These are phyloP conservation scores for Podaxis sp. DNA, from an alignment of 768 basidiomycete species.

Conservation along the genomic window DNA sequence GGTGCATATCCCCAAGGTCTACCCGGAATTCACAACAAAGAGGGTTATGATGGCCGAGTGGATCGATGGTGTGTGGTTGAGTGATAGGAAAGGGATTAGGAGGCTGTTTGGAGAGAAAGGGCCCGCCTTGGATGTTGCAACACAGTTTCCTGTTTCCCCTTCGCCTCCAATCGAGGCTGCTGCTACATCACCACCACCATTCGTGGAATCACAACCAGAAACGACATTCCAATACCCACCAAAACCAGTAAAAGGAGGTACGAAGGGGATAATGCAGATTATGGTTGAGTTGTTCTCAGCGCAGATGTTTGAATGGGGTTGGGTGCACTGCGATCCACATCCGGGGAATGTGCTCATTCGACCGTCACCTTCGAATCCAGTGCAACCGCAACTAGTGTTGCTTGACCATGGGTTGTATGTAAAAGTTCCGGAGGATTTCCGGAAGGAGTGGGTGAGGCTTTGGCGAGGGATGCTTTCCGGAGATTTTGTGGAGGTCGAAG, in stretches of 20 bases:
- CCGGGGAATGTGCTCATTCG: conserved; percentile 80
- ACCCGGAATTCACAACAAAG: conserved; percentile 69
- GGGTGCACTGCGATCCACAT: conserved; percentile 79
- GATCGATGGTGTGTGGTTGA: conserved; percentile 76
- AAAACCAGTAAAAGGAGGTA: conserved; percentile 57
- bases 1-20: conserved; percentile 80
- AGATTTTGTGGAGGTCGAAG: conserved; percentile 52
- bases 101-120: conserved; percentile 55
- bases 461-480: conserved; percentile 68
- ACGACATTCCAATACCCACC: conserved; percentile 25
- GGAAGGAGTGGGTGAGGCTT: conserved; percentile 71
- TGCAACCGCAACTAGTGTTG: conserved; percentile 66
- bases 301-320: conserved; percentile 92
- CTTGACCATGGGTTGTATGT: conserved; percentile 95
- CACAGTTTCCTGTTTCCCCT: conserved; percentile 10
- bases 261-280: conserved; percentile 71
- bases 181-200: conserved; percentile 8
- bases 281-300: conserved; percentile 88
- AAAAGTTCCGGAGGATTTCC: conserved; percentile 62
- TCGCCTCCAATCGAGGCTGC: conserved; percentile 14
- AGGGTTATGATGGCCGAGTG: conserved; percentile 84
- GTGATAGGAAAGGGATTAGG: conserved; percentile 57
- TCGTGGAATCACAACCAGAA: conserved; percentile 8
- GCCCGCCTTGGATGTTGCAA: conserved; percentile 1
- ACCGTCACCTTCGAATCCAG: conserved; percentile 46